Conservation (phyloP, 306 rosid species). For the Lablab purpureus region DNA sequence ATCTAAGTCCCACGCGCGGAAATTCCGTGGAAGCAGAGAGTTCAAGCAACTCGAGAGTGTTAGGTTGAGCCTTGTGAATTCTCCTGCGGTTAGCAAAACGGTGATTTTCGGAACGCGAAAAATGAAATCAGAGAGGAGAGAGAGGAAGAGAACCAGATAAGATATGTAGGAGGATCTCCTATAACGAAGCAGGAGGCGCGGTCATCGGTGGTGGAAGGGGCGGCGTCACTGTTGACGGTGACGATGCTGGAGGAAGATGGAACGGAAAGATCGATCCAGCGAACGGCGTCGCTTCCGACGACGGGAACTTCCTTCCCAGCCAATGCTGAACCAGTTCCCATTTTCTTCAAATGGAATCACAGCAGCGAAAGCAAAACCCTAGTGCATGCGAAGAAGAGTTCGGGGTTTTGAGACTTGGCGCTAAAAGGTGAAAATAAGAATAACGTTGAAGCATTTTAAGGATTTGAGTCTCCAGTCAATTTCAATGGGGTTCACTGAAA, state of each 20-base stretch:
- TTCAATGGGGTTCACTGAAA: no score
- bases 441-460: not conserved
- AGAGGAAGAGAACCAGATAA: slow-evolving; percentile 63
- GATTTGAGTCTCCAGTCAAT: not conserved
- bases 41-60: slow-evolving; percentile 72
- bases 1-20: slow-evolving; percentile 69
- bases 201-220: slow-evolving; percentile 61
- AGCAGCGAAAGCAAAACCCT: slow-evolving; percentile 51
- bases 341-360: slow-evolving; percentile 33
- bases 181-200: slow-evolving; percentile 68
- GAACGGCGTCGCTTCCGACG: slow-evolving; percentile 70
- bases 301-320: slow-evolving; percentile 81
- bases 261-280: slow-evolving; percentile 68
- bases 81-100: slow-evolving; percentile 60
- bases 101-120: not conserved
- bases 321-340: slow-evolving; percentile 63
- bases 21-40: slow-evolving; percentile 68
- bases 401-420: slow-evolving; percentile 43
- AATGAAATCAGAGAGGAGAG: slow-evolving; percentile 18
- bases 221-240: slow-evolving; percentile 32
- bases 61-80: slow-evolving; percentile 75
- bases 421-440: slow-evolving; percentile 36
- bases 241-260: slow-evolving; percentile 55
- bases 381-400: slow-evolving; percentile 7
- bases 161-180: slow-evolving; percentile 70